Percentiles rank a stretch among this genome's conserved stretches.
Evolutionary conservation across 1,284 basidiomycete genomes (phyloP).

Genomic region (Athelia psychrophila): DNA sequence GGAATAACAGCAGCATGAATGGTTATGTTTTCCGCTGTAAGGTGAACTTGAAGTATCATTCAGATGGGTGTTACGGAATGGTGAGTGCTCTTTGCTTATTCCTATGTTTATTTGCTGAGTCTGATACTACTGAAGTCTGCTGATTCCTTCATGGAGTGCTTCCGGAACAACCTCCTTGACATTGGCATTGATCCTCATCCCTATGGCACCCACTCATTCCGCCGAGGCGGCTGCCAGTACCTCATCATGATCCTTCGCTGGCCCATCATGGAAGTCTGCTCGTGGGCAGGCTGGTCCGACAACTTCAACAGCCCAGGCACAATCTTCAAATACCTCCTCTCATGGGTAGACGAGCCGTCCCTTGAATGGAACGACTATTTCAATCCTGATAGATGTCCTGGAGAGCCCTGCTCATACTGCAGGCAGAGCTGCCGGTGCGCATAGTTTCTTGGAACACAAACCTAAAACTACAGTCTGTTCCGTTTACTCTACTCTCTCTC

Average conservation of each 20-base stretch:
- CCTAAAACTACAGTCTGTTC: too few relatives aligned
- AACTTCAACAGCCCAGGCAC: slow-evolving; percentile 24
- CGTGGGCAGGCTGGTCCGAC: slow-evolving; percentile 34
- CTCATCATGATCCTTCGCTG: slow-evolving; percentile 11
- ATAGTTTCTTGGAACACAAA: neutral
- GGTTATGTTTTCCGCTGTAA: slow-evolving; percentile 22
- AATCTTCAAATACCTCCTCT: slow-evolving; percentile 34
- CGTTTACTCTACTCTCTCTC: too few relatives aligned
- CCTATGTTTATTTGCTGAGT: neutral
- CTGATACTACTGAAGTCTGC: slow-evolving; percentile 13
- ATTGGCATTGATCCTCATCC: slow-evolving; percentile 22
- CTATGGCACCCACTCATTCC: slow-evolving; percentile 31
- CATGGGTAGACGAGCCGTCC: slow-evolving; percentile 29
- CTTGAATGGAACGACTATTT: slow-evolving; percentile 27
- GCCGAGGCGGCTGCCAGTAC: slow-evolving; percentile 26
- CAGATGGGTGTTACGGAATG: slow-evolving; percentile 13
- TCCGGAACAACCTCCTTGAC: slow-evolving; percentile 30
- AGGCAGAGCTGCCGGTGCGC: slow-evolving; percentile 28
- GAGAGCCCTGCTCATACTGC: slow-evolving; percentile 23
- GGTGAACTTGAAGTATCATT: slow-evolving; percentile 13
- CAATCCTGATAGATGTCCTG: slow-evolving; percentile 19
- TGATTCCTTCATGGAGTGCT: slow-evolving; percentile 28
- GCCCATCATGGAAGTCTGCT: slow-evolving; percentile 26
- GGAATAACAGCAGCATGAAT: too few relatives aligned
- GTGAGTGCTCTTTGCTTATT: slow-evolving; percentile 4